Evolutionary conservation across 345 rosid species (phyloP), one percentile per base, ranked within the genome.

Genomic region (Lepidium sativum): DNA sequence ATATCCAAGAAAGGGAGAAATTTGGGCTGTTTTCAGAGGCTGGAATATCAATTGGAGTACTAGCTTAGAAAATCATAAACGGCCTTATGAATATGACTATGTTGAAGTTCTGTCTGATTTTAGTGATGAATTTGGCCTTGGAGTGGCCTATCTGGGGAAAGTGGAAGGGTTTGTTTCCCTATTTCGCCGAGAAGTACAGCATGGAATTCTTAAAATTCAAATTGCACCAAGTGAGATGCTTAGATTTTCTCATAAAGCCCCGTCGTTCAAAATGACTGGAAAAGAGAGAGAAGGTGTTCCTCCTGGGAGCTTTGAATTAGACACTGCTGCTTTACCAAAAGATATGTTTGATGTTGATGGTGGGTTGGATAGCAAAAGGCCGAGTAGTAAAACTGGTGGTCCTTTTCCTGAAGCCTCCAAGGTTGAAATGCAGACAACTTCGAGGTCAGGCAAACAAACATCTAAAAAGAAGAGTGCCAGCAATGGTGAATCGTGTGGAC

Each of bases 11-110:
- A 78, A 62, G 54, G 96, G 97, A 56, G 97, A 92, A 73, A 79
- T 78, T 44, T 92, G 98, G 98, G 97, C 98, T 42, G 67, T 89
- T 51, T 92, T 82, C 66, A 86, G 77, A 77, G 75, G 81, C 51
- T 84, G 97, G 97, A 74, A 87, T 73, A 66, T 72, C 18, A 80
- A 70, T 31, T 86, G 91, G 94, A 61, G 47, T 65, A 62, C 77
- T 11, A 72, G 78, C 41, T 80, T 80, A 43, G 82, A 75, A 41
- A 79, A 79, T 47, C 82, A 79, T 74, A 54, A 66, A 54, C 69
- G 75, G 37, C 74, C 84, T n/a, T 83, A 75, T 52, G 67, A 68
- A 53, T 92, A 51, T 76, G 92, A 89, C 71, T 81, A 75, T 74
- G 96, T 87, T 60, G 92, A 82, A 77, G 67, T 89, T 34, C 8